These are phyloP conservation scores for Ogataea hybrid DNA, from an alignment of 1,139 yeast genomes.

Conservation along the genomic window DNA sequence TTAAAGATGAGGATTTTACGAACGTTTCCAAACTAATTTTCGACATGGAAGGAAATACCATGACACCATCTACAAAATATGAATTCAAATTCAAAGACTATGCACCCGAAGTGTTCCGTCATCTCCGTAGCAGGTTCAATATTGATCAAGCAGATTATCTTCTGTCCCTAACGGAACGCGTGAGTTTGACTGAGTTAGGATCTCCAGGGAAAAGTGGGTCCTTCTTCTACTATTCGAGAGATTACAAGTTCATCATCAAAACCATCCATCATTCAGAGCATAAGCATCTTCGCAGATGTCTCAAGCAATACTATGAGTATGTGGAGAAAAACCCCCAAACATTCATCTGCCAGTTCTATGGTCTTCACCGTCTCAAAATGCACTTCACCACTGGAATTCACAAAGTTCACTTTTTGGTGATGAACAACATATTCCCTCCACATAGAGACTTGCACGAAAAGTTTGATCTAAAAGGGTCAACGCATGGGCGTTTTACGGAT, in stretches of 20 bases:
- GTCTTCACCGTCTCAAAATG: conserved; percentile 90
- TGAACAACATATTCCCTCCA: conserved; percentile 97
- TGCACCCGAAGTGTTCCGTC: conserved; percentile 91
- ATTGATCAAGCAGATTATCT: conserved; percentile 95
- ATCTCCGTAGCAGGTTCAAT: conserved; percentile 73
- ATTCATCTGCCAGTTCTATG: conserved; percentile 88
- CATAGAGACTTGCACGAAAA: conserved; percentile 83
- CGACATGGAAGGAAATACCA: conserved; percentile 82
- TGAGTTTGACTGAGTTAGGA: conserved; percentile 86
- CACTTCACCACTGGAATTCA: conserved; percentile 56
- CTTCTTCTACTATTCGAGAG: conserved; percentile 91
- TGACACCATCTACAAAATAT: conserved; percentile 90
- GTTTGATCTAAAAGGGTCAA: conserved; percentile 91
- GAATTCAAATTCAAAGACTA: conserved; percentile 97
- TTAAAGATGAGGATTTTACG: conserved; percentile 68
- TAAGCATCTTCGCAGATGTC: conserved; percentile 69
- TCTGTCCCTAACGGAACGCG: conserved; percentile 88
- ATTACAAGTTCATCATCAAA: conserved; percentile 89
- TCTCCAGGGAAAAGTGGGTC: conserved; percentile 98
- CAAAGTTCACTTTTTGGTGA: conserved; percentile 92
- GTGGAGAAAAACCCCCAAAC: conserved; percentile 86
- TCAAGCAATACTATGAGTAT: conserved; percentile 77
- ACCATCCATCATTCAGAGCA: conserved; percentile 96
- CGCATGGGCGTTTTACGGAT: conserved; percentile 73
- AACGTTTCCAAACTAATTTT: conserved; percentile 78